Base-by-base conservation (phyloP, 768 basidiomycete species). In the Amanita rubescens region DNA sequence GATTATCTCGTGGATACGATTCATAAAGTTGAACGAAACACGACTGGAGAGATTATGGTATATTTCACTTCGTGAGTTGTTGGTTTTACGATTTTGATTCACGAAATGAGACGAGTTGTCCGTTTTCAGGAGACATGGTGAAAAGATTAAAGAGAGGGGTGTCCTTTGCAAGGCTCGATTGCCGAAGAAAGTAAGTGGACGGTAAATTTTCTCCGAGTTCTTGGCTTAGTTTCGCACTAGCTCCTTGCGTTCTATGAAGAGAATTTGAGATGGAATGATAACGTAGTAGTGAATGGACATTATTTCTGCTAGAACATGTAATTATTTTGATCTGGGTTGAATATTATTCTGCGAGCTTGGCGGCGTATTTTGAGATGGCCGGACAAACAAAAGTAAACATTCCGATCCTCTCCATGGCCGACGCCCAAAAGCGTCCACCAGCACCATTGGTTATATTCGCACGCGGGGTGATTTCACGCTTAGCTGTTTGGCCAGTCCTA, bases 401-500 rank as follows among this genome's bases (percentile, higher is more conserved):
- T 30, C 5, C 27, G 8, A 30, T n/a, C n/a, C n/a, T n/a, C n/a
- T n/a, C n/a, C n/a, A 30, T 30, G 27, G 8, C 27, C 27, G 27
- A 30, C 27, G 8, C 27, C 5, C 27, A 30, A 8, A 30, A 33
- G 75, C 34, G 48, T 11, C 49, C 79, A 3, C 67, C 79, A 17
- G 67, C 75, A 0, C 62, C 74, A 5, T 75, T 81, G 10, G 63
- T 90, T 39, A 78, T 90, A 54, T 94, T 96, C 60, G 94, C 94
- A 11, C 83, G 92, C 19, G 91, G 92, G 2, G 81, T 88, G 3
- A 77, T 95, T 55, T 84, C 93, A 22, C 79, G 93, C 50, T 78
- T 98, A 46, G 76, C 78, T 11, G 71, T 85, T 52, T 98, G 94
- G 94, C 80, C 89, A 42, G 90, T 85, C 2, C 79, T 97, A 24